Evolutionary conservation across 73 alveolate genomes (phyloP).

Genomic region (Halteria grandinella): DNA sequence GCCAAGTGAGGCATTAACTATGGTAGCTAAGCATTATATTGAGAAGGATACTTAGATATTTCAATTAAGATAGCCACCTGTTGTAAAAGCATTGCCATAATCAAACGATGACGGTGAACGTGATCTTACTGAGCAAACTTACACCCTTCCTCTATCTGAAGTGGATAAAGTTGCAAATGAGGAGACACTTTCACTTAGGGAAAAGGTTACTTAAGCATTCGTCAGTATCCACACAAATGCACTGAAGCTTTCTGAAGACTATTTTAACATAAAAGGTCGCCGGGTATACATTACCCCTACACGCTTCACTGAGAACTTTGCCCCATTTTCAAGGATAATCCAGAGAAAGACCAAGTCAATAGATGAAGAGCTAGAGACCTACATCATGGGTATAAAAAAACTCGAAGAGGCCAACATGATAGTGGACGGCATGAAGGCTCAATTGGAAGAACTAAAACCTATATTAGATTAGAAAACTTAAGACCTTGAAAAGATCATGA

Average conservation of each 20-base stretch:
- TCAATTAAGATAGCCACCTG: conserved; percentile 13
- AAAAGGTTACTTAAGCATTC: conserved; percentile 76
- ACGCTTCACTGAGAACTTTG: conserved; percentile 73
- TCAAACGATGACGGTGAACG: conserved; percentile 65
- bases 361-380: conserved; percentile 82
- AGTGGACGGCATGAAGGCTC: conserved; percentile 88
- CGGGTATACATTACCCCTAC: conserved; percentile 85
- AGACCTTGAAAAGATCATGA: conserved; percentile 90
- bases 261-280: conserved; percentile 72
- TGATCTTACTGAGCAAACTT: neutral
- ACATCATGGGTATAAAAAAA: conserved; percentile 88
- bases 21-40: conserved; percentile 75
- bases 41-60: neutral
- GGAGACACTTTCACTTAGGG: neutral
- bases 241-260: conserved; percentile 71
- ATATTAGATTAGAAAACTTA: conserved; percentile 87
- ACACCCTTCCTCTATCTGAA: too few species aligned
- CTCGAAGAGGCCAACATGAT: conserved; percentile 86
- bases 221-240: conserved; percentile 85
- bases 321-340: conserved; percentile 72
- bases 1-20: conserved; percentile 92
- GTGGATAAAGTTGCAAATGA: conserved; percentile 14
- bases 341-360: conserved; percentile 72
- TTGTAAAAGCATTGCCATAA: conserved; percentile 31
- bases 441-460: conserved; percentile 92